Evolutionary conservation across 805 yeast genomes (phyloP).

Genomic region (Saccharomycopsis capsularis): DNA sequence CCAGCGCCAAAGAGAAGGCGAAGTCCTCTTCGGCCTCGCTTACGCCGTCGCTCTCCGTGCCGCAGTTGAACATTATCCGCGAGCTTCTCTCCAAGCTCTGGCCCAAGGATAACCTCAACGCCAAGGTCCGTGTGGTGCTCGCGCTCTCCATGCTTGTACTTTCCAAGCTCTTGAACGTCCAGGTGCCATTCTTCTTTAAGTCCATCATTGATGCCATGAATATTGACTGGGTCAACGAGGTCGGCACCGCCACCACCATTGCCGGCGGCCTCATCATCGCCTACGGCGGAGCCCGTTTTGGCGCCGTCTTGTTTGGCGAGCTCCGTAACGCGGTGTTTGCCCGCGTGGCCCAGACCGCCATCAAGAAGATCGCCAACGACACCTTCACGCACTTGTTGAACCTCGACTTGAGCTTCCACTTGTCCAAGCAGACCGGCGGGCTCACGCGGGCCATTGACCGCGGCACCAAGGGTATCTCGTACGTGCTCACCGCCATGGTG

Average conservation of each 20-base stretch:
- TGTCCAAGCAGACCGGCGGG: constrained; percentile 92
- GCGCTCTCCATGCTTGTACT: constrained; percentile 70
- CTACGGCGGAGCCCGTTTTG: constrained; percentile 90
- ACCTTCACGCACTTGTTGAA: constrained; percentile 79
- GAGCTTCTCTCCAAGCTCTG: constrained; percentile 67
- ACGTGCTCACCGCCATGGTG: constrained; percentile 92
- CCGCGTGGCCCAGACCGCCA: constrained; percentile 89
- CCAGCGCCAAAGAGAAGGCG: neutral
- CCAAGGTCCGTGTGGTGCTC: constrained; percentile 63
- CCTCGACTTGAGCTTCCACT: constrained; percentile 83
- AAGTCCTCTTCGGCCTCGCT: neutral
- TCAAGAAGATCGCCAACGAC: constrained; percentile 78
- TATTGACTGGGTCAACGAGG: constrained; percentile 69
- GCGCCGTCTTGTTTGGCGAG: constrained; percentile 92
- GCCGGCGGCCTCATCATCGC: constrained; percentile 69
- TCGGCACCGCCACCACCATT: constrained; percentile 55
- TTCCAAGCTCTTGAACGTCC: constrained; percentile 83
- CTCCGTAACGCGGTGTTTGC: constrained; percentile 94
- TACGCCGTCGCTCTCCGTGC: constrained; percentile 22
- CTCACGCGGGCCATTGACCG: constrained; percentile 93
- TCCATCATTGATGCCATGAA: constrained; percentile 88
- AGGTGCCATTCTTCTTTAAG: constrained; percentile 93
- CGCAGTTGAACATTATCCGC: constrained; percentile 46
- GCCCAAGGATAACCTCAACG: constrained; percentile 67
- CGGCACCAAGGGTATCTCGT: constrained; percentile 95